Evolutionary conservation across 129 eudicot species (phyloP).

Genomic region (Flaveria ramosissima): DNA sequence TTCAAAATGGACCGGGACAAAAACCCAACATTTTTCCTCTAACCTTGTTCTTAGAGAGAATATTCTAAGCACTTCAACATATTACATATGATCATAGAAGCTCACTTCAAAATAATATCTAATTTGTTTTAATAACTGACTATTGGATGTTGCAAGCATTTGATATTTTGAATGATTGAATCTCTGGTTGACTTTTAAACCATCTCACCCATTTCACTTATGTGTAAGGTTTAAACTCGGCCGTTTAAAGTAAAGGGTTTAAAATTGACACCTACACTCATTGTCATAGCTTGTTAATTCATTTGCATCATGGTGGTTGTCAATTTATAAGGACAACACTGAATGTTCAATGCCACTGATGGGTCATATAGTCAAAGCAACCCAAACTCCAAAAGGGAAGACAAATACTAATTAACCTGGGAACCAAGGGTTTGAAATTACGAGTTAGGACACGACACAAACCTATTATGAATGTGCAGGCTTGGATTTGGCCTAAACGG

Average conservation of each 20-base stretch:
- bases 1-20: too few species aligned
- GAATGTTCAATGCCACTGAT: too few species aligned
- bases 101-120: neutral
- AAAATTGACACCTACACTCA: neutral
- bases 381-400: neutral
- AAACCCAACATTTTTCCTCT: too few species aligned
- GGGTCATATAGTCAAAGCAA: too few species aligned
- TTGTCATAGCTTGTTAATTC: neutral
- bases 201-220: neutral
- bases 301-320: too few species aligned
- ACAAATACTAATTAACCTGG: neutral
- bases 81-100: neutral
- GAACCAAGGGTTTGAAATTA: neutral
- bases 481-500: too few species aligned
- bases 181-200: neutral
- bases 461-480: neutral
- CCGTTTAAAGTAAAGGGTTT: neutral
- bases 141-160: too few species aligned
- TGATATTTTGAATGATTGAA: too few species aligned
- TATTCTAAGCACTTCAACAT: too few species aligned
- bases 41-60: too few species aligned
- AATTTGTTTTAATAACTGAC: too few species aligned
- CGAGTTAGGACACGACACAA: neutral
- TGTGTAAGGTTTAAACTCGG: neutral
- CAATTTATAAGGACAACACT: too few species aligned